phyloP scores from a whole-genome alignment of 805 yeast genomes.

The Ogataea allantospora region DNA sequence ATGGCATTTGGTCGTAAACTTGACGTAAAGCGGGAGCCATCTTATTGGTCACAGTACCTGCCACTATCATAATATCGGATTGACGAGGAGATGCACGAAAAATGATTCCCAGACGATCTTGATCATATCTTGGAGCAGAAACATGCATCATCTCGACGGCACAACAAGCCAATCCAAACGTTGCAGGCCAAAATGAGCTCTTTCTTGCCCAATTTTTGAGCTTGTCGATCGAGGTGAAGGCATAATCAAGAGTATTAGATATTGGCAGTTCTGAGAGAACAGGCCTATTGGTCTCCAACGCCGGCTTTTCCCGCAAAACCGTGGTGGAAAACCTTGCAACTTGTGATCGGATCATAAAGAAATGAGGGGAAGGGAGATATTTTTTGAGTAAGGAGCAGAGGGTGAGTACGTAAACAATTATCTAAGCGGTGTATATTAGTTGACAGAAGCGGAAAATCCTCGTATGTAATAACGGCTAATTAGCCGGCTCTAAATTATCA shows the following conservation, averaged over 20 bases:
- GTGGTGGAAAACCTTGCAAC: conserved; percentile 8
- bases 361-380: conserved; percentile 9
- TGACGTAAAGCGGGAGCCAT: conserved; percentile 94
- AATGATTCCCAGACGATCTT: conserved; percentile 87
- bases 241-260: conserved; percentile 68
- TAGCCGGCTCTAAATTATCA: too few species aligned
- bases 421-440: conserved; percentile 1
- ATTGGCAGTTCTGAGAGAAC: conserved; percentile 64
- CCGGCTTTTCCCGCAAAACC: conserved; percentile 4
- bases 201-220: conserved; percentile 90
- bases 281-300: conserved; percentile 65
- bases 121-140: conserved; percentile 87
- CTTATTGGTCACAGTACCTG: conserved; percentile 87
- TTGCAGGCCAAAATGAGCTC: conserved; percentile 91
- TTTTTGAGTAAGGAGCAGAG: too few species aligned
- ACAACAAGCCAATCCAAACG: conserved; percentile 90
- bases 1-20: conserved; percentile 93
- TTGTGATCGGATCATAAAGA: conserved; percentile 2
- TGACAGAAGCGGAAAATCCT: too few species aligned
- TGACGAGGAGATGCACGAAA: conserved; percentile 94
- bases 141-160: conserved; percentile 96
- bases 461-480: too few species aligned
- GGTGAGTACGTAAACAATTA: too few species aligned
- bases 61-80: conserved; percentile 88
- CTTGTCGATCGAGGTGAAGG: conserved; percentile 76